phyloP scores from a whole-genome alignment of 2,329 filamentous ascomycete genomes.

The Sordariomycetes sp. region DNA sequence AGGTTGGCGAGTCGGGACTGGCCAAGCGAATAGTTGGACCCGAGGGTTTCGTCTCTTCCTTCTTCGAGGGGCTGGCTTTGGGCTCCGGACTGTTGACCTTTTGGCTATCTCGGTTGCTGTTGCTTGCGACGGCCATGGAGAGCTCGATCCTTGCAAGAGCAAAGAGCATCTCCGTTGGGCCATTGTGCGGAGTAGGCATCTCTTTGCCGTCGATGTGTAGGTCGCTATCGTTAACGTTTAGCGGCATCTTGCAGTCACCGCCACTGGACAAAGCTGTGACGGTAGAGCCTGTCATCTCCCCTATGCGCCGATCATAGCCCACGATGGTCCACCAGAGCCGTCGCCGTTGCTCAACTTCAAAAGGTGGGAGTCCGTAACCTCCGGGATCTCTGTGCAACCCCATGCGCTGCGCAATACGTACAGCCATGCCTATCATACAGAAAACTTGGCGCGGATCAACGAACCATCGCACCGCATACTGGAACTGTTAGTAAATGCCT shows the following conservation, averaged over 20 bases:
- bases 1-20: constrained; percentile 36
- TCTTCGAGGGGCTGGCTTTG: constrained; percentile 8
- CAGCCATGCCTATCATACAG: constrained; percentile 50
- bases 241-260: constrained; percentile 45
- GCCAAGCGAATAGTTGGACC: constrained; percentile 33
- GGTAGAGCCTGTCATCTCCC: constrained; percentile 54
- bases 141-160: constrained; percentile 47
- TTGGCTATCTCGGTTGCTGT: constrained; percentile 28
- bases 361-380: constrained; percentile 41
- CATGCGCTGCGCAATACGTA: constrained; percentile 59
- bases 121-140: constrained; percentile 41
- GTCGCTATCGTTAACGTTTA: constrained; percentile 55
- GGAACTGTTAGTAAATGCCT: no score
- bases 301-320: constrained; percentile 58
- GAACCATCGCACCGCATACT: constrained; percentile 40
- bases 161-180: constrained; percentile 53
- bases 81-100: constrained; percentile 18
- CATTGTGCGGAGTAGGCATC: constrained; percentile 34
- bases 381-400: constrained; percentile 57
- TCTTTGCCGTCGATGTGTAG: constrained; percentile 48
- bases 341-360: constrained; percentile 62
- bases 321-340: constrained; percentile 67
- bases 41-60: constrained; percentile 13
- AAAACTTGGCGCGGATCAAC: constrained; percentile 45
- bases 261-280: constrained; percentile 46